Percentiles rank a stretch among this genome's conserved stretches.
Evolutionary conservation across 116 monocot genomes (phyloP).

Genomic region (Zostera marina): DNA sequence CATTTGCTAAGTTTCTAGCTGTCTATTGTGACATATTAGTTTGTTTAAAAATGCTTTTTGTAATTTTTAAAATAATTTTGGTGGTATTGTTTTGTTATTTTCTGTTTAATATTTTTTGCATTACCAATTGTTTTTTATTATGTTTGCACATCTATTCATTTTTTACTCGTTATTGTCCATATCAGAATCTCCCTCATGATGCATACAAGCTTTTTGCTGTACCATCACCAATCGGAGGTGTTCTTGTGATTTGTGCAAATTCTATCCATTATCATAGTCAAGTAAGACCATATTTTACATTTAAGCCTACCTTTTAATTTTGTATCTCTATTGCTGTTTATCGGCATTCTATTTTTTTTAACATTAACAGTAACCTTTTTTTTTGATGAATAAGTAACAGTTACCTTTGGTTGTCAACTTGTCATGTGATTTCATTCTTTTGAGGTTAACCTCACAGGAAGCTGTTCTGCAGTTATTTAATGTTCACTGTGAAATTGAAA

Average conservation of each 20-base stretch:
- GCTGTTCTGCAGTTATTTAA: too few relatives aligned
- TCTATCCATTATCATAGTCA: slow-evolving; percentile 93
- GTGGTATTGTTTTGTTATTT: background rate
- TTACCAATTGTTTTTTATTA: background rate
- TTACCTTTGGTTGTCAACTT: background rate
- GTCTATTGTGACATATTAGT: too few relatives aligned
- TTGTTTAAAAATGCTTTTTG: too few relatives aligned
- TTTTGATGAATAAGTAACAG: too few relatives aligned
- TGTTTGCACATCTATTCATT: background rate
- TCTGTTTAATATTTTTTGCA: background rate
- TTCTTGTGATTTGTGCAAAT: slow-evolving; percentile 89
- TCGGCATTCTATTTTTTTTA: background rate
- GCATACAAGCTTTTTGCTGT: slow-evolving; percentile 91
- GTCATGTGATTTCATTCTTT: too few relatives aligned
- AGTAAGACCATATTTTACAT: slow-evolving; percentile 20
- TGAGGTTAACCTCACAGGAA: too few relatives aligned
- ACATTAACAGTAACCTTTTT: background rate
- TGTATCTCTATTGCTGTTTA: background rate
- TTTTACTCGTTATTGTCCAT: background rate
- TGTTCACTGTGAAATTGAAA: too few relatives aligned
- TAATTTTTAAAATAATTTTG: background rate
- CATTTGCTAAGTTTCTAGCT: too few relatives aligned
- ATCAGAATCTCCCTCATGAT: slow-evolving; percentile 94
- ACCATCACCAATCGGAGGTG: slow-evolving; percentile 89
- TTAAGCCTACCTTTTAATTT: background rate